Evolutionary conservation across 495 filamentous ascomycete species (phyloP).

Genomic region (Neurospora intermedia): DNA sequence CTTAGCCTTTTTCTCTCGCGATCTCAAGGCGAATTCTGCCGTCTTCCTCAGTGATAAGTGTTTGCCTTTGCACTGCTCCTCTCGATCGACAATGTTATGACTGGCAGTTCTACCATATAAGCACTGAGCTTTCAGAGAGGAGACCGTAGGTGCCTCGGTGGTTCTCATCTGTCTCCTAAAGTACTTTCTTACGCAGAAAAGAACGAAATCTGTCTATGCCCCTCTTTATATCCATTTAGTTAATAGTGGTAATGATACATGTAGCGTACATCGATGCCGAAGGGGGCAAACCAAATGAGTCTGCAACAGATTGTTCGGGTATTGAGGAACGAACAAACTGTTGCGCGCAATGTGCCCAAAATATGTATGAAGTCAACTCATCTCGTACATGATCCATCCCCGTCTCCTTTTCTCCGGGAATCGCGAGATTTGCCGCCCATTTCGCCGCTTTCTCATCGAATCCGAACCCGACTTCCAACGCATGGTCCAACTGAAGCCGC

Average conservation of each 20-base stretch:
- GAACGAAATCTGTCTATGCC: not conserved
- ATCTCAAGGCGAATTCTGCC: not conserved
- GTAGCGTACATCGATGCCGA: constrained; percentile 2
- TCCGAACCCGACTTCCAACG: not conserved
- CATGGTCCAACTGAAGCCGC: not conserved
- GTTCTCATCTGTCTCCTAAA: not conserved
- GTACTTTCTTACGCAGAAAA: not conserved
- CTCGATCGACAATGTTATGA: too few relatives aligned
- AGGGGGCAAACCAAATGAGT: not conserved
- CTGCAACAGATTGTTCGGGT: not conserved
- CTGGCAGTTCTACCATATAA: too few relatives aligned
- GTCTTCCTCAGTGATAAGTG: not conserved
- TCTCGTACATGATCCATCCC: not conserved
- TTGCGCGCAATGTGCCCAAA: not conserved
- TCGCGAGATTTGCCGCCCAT: not conserved
- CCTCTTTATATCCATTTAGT: not conserved
- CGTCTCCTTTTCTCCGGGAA: not conserved
- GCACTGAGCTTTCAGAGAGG: too few relatives aligned
- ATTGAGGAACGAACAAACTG: not conserved
- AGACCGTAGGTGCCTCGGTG: not conserved
- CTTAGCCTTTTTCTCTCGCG: not conserved
- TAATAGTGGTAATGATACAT: constrained; percentile 6
- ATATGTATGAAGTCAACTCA: not conserved
- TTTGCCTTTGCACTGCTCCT: not conserved
- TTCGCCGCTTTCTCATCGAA: not conserved